Base-by-base conservation (phyloP, 116 monocot genomes). In the Dioscorea cayenensis region DNA sequence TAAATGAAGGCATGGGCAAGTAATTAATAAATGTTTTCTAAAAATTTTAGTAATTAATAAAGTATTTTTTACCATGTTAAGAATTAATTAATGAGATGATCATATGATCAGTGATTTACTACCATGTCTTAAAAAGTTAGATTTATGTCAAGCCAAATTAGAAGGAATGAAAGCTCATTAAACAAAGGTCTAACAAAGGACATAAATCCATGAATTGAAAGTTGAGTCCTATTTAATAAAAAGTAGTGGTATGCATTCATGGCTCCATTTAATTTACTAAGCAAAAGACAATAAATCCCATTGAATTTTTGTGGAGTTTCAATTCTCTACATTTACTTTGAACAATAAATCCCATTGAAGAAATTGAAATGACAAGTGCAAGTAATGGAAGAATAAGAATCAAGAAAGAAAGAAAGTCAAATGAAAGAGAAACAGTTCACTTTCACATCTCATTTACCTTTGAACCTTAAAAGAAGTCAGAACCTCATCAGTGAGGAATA, bases 221-320 rank as follows among this genome's bases (percentile, higher is more conserved):
- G 14, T 16, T 21, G 63, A 76, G 48, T 13, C 20, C 50, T 70
- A 76, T 76, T 76, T 70, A 76, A 63, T 70, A 70, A 76, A 70
- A 76, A 20, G 64, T 70, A 20, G 36, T 68, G 58, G 69, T 49
- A 69, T 49, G 35, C 22, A 62, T 76, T 70, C 21, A 76, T 64
- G 76, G 13, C 49, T 63, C 70, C 32, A 32, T 32, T 32, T 32
- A 32, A 69, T 76, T 76, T 14, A 76, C 69, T 76, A 70, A 64
- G 21, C 2, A 32, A 25, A 68, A 76, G 51, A 64, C 76, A 70
- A 32, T 32, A 70, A 69, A 63, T 21, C 51, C 50, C 70, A 76
- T 76, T 77, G 58, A 71, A 38, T 65, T 51, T 69, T 49, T 23
- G 51, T 69, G 51, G 55, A 51, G 18, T 49, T 18, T 18, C 49